Evolutionary conservation across 108 stramenopile genomes (phyloP), one percentile per base, ranked within the genome.

Genomic region (Cyclotella cryptica): DNA sequence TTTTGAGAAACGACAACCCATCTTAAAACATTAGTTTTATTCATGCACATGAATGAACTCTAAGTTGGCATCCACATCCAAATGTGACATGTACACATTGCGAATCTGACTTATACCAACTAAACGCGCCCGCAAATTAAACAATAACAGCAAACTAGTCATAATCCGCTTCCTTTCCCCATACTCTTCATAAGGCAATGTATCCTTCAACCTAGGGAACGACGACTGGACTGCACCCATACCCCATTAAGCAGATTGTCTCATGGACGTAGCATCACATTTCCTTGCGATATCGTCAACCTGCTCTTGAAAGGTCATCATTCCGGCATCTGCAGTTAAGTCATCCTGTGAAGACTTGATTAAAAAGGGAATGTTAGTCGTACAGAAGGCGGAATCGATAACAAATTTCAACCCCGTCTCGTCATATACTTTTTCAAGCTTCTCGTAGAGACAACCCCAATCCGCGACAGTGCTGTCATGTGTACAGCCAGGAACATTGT

Each of bases 61-160:
- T 6, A 35, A 35, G 35, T 75, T 67, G 1, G 73, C 69, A 67
- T 73, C 53, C 29, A 5, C 66, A 26, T 47, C 17, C 19, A 81
- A 42, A 19, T 28, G 12, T 13, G 65, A 69, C 62, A 85, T 66
- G 69, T 68, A 85, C 8, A 44, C 35, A 59, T 69, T 77, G 15
- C 46, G 22, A n/a, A 85, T 80, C 64, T 85, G 84, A 47, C 77
- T 80, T 27, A 79, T 47, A 8, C 84, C 78, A 69, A 84, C 71
- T 9, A 39, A 58, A 35, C 67, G 28, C 5, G 42, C 24, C 28
- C 61, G 45, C 27, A 46, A 58, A 43, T 85, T 81, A 51, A 61
- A 85, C 35, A 85, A 46, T 5, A 46, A 39, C 0, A 77, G 19
- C 12, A 81, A 43, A 47, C 58, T 49, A 19, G 49, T 41, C 19